phyloP scores from a whole-genome alignment of 1,284 basidiomycete species.

The Fomitopsis betulina region DNA sequence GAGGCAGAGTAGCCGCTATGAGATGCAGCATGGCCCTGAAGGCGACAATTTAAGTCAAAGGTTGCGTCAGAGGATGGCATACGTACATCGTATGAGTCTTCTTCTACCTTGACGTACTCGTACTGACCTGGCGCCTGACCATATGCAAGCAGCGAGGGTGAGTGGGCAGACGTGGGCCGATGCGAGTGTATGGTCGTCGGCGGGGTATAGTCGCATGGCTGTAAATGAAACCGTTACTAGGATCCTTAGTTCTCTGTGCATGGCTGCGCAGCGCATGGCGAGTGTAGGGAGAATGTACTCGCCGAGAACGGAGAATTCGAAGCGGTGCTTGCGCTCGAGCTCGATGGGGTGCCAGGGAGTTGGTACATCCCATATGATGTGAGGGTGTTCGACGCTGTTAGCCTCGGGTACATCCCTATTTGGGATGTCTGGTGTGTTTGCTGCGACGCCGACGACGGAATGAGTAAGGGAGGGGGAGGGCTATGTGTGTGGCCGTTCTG shows the following conservation, averaged over 20 bases:
- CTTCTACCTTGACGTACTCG: conserved; percentile 47
- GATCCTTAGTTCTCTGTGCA: conserved; percentile 34
- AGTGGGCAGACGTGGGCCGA: conserved; percentile 17
- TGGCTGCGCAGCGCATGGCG: conserved; percentile 24
- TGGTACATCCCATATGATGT: conserved; percentile 50
- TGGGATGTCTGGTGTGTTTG: conserved; percentile 18
- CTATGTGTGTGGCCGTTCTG: conserved; percentile 31
- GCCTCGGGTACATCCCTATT: conserved; percentile 9
- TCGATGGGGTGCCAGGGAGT: conserved; percentile 63
- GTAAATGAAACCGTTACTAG: conserved; percentile 44
- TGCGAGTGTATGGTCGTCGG: conserved; percentile 14
- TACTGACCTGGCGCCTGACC: conserved; percentile 28
- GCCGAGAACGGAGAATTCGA: conserved; percentile 76
- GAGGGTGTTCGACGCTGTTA: conserved; percentile 36
- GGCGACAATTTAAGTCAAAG: conserved; percentile 1
- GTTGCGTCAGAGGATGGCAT: conserved; percentile 2
- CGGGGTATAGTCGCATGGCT: conserved; percentile 53
- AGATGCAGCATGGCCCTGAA: conserved; percentile 20
- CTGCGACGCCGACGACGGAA: conserved; percentile 35
- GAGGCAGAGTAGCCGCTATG: conserved; percentile 24
- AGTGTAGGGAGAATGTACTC: conserved; percentile 50
- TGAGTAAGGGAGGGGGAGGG: conserved; percentile 59
- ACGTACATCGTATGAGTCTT: conserved; percentile 57
- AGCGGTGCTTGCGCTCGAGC: conserved; percentile 53
- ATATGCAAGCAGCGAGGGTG: conserved; percentile 18